These are phyloP conservation scores for Usnea hakonensis DNA, from an alignment of 495 filamentous ascomycete species.

Conservation along the genomic window DNA sequence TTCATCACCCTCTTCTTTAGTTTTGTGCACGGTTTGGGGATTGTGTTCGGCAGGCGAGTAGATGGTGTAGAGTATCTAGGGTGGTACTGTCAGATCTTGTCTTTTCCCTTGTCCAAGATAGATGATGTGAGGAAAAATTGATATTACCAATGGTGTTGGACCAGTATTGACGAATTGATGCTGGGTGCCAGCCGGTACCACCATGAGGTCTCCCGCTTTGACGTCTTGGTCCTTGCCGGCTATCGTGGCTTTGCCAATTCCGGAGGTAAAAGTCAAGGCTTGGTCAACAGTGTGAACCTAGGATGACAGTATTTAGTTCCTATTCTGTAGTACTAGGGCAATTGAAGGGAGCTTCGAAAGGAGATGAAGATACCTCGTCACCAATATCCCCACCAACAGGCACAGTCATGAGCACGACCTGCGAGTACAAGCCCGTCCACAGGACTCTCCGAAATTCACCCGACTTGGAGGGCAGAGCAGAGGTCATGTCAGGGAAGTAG, in stretches of 20 bases:
- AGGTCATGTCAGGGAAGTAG: constrained; percentile 48
- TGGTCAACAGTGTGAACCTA: constrained; percentile 52
- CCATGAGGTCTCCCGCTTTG: constrained; percentile 51
- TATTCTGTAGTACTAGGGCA: neutral
- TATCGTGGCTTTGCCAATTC: constrained; percentile 48
- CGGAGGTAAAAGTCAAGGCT: constrained; percentile 55
- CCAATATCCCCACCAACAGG: constrained; percentile 58
- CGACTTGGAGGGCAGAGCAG: constrained; percentile 41
- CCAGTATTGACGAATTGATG: constrained; percentile 59
- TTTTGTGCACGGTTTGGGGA: constrained; percentile 49
- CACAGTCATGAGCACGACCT: constrained; percentile 57
- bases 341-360: neutral
- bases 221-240: constrained; percentile 52
- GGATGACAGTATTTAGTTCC: neutral
- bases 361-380: constrained; percentile 43
- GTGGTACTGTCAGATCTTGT: constrained; percentile 7
- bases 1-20: constrained; percentile 53
- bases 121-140: neutral
- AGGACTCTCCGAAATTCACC: constrained; percentile 53
- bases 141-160: constrained; percentile 17
- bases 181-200: constrained; percentile 58
- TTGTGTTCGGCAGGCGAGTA: constrained; percentile 56
- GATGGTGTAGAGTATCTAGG: constrained; percentile 53
- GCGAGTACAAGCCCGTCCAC: constrained; percentile 55
- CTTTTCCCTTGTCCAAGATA: neutral